Percentiles rank a stretch among this genome's conserved stretches.
phyloP scores from a whole-genome alignment of 306 rosid genomes.

The Clitoria ternatea region DNA sequence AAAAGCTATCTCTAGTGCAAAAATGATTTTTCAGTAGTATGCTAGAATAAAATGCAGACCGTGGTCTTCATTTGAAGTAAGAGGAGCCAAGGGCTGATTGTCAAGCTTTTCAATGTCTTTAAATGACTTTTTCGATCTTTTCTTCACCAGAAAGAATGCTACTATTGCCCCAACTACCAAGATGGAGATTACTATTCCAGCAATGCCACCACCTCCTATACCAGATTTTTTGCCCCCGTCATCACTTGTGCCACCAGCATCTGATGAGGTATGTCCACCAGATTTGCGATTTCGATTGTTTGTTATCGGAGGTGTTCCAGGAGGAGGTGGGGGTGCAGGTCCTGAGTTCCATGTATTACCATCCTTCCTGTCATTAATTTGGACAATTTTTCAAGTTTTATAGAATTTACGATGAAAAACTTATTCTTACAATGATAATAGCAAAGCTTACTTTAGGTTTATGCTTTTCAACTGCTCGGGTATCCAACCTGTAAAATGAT shows the following conservation, averaged over 20 bases:
- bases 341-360: constrained; percentile 89
- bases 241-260: constrained; percentile 34
- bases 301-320: constrained; percentile 76
- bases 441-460: constrained; percentile 63
- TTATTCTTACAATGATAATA: not conserved
- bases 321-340: constrained; percentile 98
- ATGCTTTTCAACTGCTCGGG: constrained; percentile 72
- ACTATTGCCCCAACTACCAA: constrained; percentile 68
- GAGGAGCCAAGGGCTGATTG: constrained; percentile 62
- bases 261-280: constrained; percentile 45
- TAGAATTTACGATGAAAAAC: constrained; percentile 1
- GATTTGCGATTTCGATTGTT: constrained; percentile 47
- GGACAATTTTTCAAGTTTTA: constrained; percentile 22
- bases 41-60: constrained; percentile 41
- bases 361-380: constrained; percentile 50
- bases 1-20: not conserved
- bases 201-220: constrained; percentile 85
- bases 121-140: constrained; percentile 61
- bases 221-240: constrained; percentile 72
- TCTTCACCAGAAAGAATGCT: constrained; percentile 74
- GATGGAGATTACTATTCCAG: constrained; percentile 88
- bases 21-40: constrained; percentile 9
- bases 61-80: constrained; percentile 49
- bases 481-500: constrained; percentile 86
- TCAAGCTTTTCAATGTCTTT: constrained; percentile 69